Evolutionary conservation across 495 filamentous ascomycete genomes (phyloP).

Genomic region (Haplographium delicatum): DNA sequence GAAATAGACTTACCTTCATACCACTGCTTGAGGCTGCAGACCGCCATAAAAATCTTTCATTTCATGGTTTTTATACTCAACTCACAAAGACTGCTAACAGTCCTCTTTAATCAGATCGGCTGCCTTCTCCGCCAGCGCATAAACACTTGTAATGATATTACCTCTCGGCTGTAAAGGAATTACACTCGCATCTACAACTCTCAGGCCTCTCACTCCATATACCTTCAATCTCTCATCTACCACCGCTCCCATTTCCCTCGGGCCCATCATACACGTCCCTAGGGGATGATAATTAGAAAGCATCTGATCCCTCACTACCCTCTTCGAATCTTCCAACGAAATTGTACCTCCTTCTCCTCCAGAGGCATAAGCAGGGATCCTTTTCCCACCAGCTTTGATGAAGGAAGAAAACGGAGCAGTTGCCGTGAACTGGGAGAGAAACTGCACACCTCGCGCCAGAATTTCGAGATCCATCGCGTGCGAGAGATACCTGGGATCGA

Average conservation of each 20-base stretch:
- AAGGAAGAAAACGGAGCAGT: conserved; percentile 12
- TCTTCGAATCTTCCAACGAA: background rate
- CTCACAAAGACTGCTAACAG: too few species aligned
- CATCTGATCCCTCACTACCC: background rate
- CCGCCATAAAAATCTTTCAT: too few species aligned
- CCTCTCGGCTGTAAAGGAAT: conserved; percentile 44
- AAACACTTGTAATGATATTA: conserved; percentile 45
- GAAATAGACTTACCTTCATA: too few species aligned
- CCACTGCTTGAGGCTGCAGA: too few species aligned
- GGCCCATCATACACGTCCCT: conserved; percentile 31
- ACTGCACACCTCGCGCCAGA: conserved; percentile 36
- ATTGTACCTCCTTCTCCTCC: background rate
- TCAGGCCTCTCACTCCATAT: conserved; percentile 40
- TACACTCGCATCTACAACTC: conserved; percentile 51
- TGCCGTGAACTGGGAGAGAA: conserved; percentile 33
- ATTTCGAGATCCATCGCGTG: conserved; percentile 47
- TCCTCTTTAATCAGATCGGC: conserved; percentile 45
- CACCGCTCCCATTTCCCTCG: conserved; percentile 35
- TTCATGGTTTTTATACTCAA: too few species aligned
- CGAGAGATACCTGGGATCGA: conserved; percentile 51
- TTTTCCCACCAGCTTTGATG: conserved; percentile 4
- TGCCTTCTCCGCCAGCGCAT: conserved; percentile 51
- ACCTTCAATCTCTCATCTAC: conserved; percentile 50
- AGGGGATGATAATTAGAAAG: conserved; percentile 24
- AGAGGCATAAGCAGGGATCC: background rate